These are phyloP conservation scores for Cercospora janseana DNA, from an alignment of 2,329 filamentous ascomycete genomes.

Conservation along the genomic window DNA sequence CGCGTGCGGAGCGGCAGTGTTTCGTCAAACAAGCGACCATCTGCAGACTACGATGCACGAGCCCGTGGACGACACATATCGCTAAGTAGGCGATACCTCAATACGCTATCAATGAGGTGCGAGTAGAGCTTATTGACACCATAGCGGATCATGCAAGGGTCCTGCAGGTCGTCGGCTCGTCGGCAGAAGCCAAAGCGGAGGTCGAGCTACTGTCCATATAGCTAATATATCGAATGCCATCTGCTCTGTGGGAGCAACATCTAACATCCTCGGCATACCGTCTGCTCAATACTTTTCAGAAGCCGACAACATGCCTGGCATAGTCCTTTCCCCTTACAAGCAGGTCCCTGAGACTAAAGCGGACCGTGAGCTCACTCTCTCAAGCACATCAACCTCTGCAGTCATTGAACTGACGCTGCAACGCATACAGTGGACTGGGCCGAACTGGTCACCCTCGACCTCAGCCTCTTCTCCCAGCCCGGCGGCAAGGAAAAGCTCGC, in stretches of 20 bases:
- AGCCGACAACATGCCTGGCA: constrained; percentile 21
- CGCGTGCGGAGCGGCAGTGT: too few relatives aligned
- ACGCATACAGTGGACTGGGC: constrained; percentile 44
- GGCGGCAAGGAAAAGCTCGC: constrained; percentile 55
- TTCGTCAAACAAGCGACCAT: too few relatives aligned
- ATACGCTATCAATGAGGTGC: constrained; percentile 21
- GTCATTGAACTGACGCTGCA: background rate
- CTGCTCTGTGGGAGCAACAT: background rate
- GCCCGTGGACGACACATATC: too few relatives aligned
- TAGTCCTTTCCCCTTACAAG: constrained; percentile 31
- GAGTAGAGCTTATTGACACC: constrained; percentile 27
- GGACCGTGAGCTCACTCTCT: constrained; percentile 21
- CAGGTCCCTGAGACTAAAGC: constrained; percentile 37
- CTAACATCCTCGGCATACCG: background rate
- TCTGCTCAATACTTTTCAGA: background rate
- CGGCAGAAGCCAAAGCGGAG: constrained; percentile 16
- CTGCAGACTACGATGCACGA: too few relatives aligned
- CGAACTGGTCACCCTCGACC: constrained; percentile 57
- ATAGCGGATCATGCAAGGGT: constrained; percentile 22
- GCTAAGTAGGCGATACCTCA: too few relatives aligned
- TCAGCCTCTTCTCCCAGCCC: constrained; percentile 53
- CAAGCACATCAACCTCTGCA: background rate
- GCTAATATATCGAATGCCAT: background rate
- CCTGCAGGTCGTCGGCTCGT: constrained; percentile 17
- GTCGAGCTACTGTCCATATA: background rate